Percentiles rank a stretch among this genome's conserved stretches.
Evolutionary conservation across 257 asterid species (phyloP).

Genomic region (Handroanthus guayacan): DNA sequence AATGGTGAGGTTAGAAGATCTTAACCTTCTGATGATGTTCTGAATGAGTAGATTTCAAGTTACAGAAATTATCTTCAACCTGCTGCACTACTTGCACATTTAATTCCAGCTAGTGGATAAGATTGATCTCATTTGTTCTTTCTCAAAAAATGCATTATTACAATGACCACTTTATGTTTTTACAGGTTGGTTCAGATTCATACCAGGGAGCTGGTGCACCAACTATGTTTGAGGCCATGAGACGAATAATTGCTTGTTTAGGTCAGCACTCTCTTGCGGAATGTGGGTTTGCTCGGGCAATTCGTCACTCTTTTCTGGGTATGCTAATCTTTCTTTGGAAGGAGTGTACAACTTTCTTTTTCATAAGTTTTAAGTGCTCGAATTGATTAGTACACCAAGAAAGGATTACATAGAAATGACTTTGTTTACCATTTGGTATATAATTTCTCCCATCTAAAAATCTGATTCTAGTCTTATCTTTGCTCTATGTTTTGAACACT

Average conservation of each 20-base stretch:
- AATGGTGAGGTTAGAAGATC: slow-evolving; percentile 1
- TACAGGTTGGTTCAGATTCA: slow-evolving; percentile 96
- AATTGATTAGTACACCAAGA: slow-evolving; percentile 34
- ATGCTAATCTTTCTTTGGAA: slow-evolving; percentile 36
- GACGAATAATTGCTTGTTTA: slow-evolving; percentile 74
- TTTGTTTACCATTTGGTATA: slow-evolving; percentile 5
- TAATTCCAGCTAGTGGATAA: slow-evolving; percentile 9
- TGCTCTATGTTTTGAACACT: slow-evolving; percentile 32
- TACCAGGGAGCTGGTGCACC: slow-evolving; percentile 99
- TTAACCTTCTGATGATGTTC: background rate
- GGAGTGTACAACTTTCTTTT: slow-evolving; percentile 16
- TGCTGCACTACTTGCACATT: slow-evolving; percentile 20
- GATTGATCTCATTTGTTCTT: background rate
- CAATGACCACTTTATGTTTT: slow-evolving; percentile 30
- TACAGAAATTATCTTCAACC: background rate
- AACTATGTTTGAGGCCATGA: slow-evolving; percentile 97
- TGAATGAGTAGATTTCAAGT: background rate
- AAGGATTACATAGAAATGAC: background rate
- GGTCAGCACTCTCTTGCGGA: slow-evolving; percentile 66
- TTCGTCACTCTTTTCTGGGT: slow-evolving; percentile 93
- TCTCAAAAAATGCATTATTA: slow-evolving; percentile 11
- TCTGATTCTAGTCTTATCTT: slow-evolving; percentile 16
- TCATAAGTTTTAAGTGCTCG: slow-evolving; percentile 11
- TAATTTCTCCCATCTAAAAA: slow-evolving; percentile 24
- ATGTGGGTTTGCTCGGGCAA: slow-evolving; percentile 74